Percentiles rank a stretch among this genome's conserved stretches.
These are phyloP conservation scores for Mimosa bimucronata DNA, from an alignment of 306 rosid species.

Conservation along the genomic window DNA sequence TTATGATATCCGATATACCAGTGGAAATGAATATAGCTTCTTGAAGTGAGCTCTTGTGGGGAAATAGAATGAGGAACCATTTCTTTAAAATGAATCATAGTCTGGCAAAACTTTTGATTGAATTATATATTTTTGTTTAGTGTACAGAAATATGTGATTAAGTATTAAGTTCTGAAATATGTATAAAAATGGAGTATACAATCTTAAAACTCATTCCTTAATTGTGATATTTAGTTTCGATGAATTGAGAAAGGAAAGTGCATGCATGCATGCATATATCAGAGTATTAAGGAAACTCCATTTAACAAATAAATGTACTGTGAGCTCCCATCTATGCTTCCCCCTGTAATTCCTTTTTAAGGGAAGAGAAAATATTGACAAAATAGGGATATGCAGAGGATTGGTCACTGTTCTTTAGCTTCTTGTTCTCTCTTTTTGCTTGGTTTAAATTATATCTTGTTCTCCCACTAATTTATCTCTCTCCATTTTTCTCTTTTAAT, in stretches of 20 bases:
- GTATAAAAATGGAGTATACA: background rate
- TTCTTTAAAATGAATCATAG: slow-evolving; percentile 5
- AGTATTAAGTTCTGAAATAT: background rate
- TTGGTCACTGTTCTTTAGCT: background rate
- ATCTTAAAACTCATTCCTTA: slow-evolving; percentile 22
- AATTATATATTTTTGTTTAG: background rate
- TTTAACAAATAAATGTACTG: slow-evolving; percentile 19
- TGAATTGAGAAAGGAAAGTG: slow-evolving; percentile 4
- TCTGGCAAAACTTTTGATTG: slow-evolving; percentile 5
- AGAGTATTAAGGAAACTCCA: slow-evolving; percentile 19
- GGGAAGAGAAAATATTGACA: background rate
- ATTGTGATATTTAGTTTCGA: slow-evolving; percentile 9
- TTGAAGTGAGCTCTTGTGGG: slow-evolving; percentile 7
- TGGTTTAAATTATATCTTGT: background rate
- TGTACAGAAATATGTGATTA: background rate
- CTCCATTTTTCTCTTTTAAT: background rate
- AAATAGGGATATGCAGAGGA: background rate
- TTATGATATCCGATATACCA: slow-evolving; percentile 6
- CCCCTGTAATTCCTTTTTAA: slow-evolving; percentile 8
- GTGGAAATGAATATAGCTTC: slow-evolving; percentile 19
- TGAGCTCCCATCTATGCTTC: slow-evolving; percentile 17
- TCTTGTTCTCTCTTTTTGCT: background rate
- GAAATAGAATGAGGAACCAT: background rate
- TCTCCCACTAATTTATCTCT: background rate
- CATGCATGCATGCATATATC: slow-evolving; percentile 17